phyloP scores from a whole-genome alignment of 345 rosid genomes.

The Microthlaspi erraticum region DNA sequence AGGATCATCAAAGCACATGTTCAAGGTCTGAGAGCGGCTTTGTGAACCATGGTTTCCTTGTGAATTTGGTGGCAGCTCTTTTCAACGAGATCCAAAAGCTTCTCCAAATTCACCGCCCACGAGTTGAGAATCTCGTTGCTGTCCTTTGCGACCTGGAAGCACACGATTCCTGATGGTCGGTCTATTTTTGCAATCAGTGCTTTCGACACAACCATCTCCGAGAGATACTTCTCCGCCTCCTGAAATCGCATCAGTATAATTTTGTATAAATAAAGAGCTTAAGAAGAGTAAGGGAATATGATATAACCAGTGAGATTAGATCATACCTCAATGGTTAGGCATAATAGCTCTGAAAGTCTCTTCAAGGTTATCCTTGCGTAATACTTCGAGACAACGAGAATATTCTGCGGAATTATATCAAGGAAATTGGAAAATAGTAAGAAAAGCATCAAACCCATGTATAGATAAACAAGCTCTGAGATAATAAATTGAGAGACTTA shows the following conservation, averaged over 20 bases:
- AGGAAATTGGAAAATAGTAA: too few species aligned
- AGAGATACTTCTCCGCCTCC: slow-evolving; percentile 99
- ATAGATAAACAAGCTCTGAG: background rate
- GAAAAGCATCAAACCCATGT: background rate
- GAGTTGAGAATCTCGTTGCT: slow-evolving; percentile 94
- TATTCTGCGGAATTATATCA: slow-evolving; percentile 67
- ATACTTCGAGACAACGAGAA: slow-evolving; percentile 93
- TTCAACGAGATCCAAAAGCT: slow-evolving; percentile 94
- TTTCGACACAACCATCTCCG: slow-evolving; percentile 98
- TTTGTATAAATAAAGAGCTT: background rate
- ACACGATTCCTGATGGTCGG: slow-evolving; percentile 85
- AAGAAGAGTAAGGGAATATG: background rate
- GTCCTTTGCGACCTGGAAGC: slow-evolving; percentile 86
- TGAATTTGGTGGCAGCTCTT: slow-evolving; percentile 99
- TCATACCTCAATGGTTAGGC: slow-evolving; percentile 76
- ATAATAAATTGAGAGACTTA: slow-evolving; percentile 35
- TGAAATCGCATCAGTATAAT: slow-evolving; percentile 35
- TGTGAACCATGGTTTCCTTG: slow-evolving; percentile 99
- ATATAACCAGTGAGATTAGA: slow-evolving; percentile 1
- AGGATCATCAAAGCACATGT: background rate
- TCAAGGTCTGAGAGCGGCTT: slow-evolving; percentile 68
- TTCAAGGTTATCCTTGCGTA: slow-evolving; percentile 84
- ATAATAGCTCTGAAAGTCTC: slow-evolving; percentile 91
- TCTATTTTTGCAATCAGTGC: slow-evolving; percentile 92
- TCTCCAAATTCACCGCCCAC: slow-evolving; percentile 94